A percentile compares a stretch with the other conserved stretches of the same genome.
phyloP scores from a whole-genome alignment of 2,329 filamentous ascomycete genomes.

The Neurospora sp. region DNA sequence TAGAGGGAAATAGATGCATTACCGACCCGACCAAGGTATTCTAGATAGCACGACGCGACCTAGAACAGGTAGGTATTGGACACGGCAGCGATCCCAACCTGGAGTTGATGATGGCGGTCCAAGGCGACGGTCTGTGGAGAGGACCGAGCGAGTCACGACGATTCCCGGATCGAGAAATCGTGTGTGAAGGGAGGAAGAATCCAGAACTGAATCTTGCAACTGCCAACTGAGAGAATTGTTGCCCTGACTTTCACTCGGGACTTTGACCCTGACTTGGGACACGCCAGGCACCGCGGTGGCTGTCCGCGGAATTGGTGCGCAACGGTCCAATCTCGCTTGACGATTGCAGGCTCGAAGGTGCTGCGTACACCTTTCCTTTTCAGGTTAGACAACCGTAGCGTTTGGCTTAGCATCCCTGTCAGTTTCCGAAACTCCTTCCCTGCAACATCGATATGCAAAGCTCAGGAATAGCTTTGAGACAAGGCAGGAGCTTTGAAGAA shows the following conservation, averaged over 20 bases:
- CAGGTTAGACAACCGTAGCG: slow-evolving; percentile 8
- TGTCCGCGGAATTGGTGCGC: slow-evolving; percentile 13
- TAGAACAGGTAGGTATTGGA: neutral
- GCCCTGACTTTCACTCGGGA: neutral
- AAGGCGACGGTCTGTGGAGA: neutral
- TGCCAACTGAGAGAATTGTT: neutral
- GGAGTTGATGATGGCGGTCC: neutral
- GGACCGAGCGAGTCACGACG: neutral
- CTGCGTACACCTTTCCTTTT: slow-evolving; percentile 11
- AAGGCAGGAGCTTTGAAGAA: neutral
- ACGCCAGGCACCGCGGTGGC: slow-evolving; percentile 1
- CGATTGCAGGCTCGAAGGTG: slow-evolving; percentile 9
- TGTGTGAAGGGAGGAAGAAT: neutral
- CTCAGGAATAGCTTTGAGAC: neutral
- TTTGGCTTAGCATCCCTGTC: neutral
- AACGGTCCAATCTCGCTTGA: slow-evolving; percentile 20
- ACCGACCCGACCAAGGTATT: neutral
- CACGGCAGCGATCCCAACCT: neutral
- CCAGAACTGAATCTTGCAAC: neutral
- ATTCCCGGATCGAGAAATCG: neutral
- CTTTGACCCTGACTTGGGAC: neutral
- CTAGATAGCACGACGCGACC: neutral
- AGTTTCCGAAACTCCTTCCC: neutral
- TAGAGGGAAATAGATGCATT: neutral
- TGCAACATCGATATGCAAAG: neutral